Base-by-base conservation (phyloP, 495 filamentous ascomycete genomes). In the Hapsidospora chrysogenum region DNA sequence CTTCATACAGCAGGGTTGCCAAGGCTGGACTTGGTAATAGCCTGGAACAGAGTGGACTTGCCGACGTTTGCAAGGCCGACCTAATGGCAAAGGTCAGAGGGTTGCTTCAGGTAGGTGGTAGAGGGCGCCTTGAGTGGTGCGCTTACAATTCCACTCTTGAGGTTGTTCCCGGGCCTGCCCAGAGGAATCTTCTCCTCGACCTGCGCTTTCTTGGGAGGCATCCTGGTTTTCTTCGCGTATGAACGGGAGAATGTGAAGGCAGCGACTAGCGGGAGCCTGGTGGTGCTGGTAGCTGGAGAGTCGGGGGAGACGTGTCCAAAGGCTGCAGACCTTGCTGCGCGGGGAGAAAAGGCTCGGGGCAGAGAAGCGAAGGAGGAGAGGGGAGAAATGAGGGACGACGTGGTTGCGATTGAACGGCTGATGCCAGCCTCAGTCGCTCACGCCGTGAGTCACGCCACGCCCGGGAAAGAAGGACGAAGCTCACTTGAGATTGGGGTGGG, bases 11-110 rank as follows among this genome's bases (percentile, higher is more conserved):
- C 92, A 44, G 92, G 92, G 65, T 99, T 99, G 63, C 92, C 92
- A 47, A 99, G 72, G 42, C 74, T 76, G 59, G 80, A 95, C 68
- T 93, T 95, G 43, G 92, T 99, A 66, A 99, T 94, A 44, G 92
- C 85, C 63, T 99, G 92, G 69, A 99, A 99, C 48, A 99, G 78
- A 17, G 92, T 99, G 39, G 92, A 99, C 63, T 99, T 99, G 53
- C 92, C 92, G 43, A 99, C 92, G 58, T 99, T 99, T 51, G 92
- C 92, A 53, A 99, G 77, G 60, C 92, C 92, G 54, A 97, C 85
- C 85, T 94, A 17, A 20, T 9, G 58, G 46, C 41, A 48, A 43
- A 22, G 16, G 29, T 31, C 15, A 31, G 31, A 32, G 47, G 31
- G 37, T 39, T 41, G 50, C 39, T 31, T 30, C 30, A 39, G 18